These are phyloP conservation scores for Russula compacta DNA, from an alignment of 768 basidiomycete species.

Conservation along the genomic window DNA sequence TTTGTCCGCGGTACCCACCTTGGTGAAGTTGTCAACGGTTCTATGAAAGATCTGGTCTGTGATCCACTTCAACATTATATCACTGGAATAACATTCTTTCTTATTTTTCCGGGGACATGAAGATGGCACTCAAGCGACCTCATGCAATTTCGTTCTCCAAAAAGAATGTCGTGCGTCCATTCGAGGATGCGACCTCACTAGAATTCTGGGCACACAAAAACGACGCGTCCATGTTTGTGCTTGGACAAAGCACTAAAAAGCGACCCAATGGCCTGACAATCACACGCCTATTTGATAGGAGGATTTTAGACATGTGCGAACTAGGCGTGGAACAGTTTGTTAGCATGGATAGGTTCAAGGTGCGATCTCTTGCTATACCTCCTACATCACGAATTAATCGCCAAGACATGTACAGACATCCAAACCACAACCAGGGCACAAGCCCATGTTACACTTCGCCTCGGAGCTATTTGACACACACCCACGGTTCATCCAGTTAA, in stretches of 20 bases:
- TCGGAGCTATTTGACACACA: slow-evolving; percentile 93
- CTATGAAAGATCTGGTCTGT: slow-evolving; percentile 84
- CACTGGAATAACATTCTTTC: neutral
- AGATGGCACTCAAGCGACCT: slow-evolving; percentile 95
- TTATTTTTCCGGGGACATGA: neutral
- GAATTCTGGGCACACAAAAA: slow-evolving; percentile 94
- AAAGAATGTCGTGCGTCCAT: slow-evolving; percentile 86
- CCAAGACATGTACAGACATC: slow-evolving; percentile 44
- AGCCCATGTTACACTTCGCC: slow-evolving; percentile 92
- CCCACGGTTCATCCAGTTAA: slow-evolving; percentile 84
- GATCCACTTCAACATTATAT: neutral
- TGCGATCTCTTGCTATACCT: slow-evolving; percentile 28
- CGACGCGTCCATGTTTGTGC: slow-evolving; percentile 83
- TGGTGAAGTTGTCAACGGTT: slow-evolving; percentile 68
- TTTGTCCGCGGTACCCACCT: slow-evolving; percentile 87
- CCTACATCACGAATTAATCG: neutral
- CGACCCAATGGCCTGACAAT: slow-evolving; percentile 81
- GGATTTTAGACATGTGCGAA: slow-evolving; percentile 92
- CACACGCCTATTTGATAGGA: slow-evolving; percentile 76
- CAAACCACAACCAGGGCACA: slow-evolving; percentile 83
- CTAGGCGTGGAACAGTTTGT: slow-evolving; percentile 77
- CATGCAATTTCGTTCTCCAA: slow-evolving; percentile 88
- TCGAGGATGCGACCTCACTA: slow-evolving; percentile 74
- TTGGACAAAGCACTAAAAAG: slow-evolving; percentile 93
- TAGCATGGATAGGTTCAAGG: slow-evolving; percentile 79